Evolutionary conservation across 345 rosid species (phyloP).

Genomic region (Eucalyptus cloeziana): DNA sequence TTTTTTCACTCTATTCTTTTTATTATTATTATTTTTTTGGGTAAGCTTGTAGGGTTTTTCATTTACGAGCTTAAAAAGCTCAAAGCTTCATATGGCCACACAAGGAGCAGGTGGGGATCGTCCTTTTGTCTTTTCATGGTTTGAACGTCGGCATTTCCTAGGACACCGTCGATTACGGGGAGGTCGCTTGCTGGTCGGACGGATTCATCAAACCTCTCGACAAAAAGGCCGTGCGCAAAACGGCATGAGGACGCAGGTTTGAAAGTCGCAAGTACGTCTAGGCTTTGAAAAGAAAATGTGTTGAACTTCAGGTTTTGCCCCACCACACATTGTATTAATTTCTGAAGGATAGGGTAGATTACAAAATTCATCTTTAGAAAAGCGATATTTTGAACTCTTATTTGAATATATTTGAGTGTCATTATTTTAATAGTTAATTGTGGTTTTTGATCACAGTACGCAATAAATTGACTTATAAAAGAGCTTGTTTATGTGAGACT

Average conservation of each 20-base stretch:
- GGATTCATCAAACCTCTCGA: neutral
- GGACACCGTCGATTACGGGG: neutral
- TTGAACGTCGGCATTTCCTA: neutral
- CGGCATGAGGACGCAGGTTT: neutral
- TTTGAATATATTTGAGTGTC: neutral
- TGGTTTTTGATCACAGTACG: neutral
- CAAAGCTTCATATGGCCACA: neutral
- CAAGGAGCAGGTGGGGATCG: neutral
- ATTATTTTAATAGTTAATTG: neutral
- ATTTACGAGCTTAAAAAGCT: neutral
- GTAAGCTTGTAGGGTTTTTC: neutral
- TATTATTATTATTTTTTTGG: neutral
- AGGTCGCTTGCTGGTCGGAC: neutral
- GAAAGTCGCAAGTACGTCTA: neutral
- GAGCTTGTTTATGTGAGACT: neutral
- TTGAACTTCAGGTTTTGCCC: neutral
- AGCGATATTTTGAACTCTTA: neutral
- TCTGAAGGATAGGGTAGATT: neutral
- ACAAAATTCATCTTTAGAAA: neutral
- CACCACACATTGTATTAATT: neutral
- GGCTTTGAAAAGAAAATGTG: neutral
- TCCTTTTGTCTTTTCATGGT: neutral
- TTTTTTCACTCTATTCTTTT: neutral
- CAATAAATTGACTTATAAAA: neutral
- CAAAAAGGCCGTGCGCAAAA: neutral